Percentiles rank a stretch among this genome's conserved stretches.
Conservation (phyloP, 2,329 filamentous ascomycete genomes). For the Fusarium concolor region DNA sequence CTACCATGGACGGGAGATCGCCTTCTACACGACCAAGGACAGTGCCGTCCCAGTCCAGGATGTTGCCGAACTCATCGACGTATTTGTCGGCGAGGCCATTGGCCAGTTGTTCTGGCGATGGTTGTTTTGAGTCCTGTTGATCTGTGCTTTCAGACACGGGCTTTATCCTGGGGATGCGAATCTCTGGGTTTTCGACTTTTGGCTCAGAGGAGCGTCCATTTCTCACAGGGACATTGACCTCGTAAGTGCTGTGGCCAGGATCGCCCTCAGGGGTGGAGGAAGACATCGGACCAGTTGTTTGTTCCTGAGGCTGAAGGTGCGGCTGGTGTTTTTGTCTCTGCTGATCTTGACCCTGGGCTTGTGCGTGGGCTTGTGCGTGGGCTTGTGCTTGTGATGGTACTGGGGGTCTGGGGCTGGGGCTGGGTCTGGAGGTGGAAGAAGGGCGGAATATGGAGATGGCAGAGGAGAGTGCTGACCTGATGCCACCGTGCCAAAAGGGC, state of each 20-base stretch:
- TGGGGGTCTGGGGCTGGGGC: conserved; percentile 2
- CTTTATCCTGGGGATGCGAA: conserved; percentile 56
- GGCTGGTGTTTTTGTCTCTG: not conserved
- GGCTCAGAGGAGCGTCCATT: conserved; percentile 24
- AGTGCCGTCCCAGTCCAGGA: conserved; percentile 61
- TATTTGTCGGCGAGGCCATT: conserved; percentile 59
- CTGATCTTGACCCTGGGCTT: conserved; percentile 6
- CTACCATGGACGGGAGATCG: conserved; percentile 67
- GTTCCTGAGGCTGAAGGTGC: conserved; percentile 13
- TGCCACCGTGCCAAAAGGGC: conserved; percentile 25
- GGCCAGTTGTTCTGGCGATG: conserved; percentile 50
- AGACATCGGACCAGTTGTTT: conserved; percentile 10
- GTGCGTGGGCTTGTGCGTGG: not conserved
- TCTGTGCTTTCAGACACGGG: conserved; percentile 49
- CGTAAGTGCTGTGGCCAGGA: conserved; percentile 45
- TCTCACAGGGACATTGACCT: conserved; percentile 43
- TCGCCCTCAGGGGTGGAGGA: conserved; percentile 32
- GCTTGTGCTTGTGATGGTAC: too few species aligned
- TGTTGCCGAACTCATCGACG: conserved; percentile 66
- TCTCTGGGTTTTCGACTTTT: conserved; percentile 40
- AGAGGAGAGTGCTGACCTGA: conserved; percentile 26
- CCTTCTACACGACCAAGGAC: conserved; percentile 65
- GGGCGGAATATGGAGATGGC: conserved; percentile 21
- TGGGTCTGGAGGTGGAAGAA: conserved; percentile 10
- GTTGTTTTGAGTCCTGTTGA: conserved; percentile 24